Percentiles rank a stretch among this genome's conserved stretches.
Evolutionary conservation across 1,284 basidiomycete genomes (phyloP).

Genomic region (Boletus albobrunnescens): DNA sequence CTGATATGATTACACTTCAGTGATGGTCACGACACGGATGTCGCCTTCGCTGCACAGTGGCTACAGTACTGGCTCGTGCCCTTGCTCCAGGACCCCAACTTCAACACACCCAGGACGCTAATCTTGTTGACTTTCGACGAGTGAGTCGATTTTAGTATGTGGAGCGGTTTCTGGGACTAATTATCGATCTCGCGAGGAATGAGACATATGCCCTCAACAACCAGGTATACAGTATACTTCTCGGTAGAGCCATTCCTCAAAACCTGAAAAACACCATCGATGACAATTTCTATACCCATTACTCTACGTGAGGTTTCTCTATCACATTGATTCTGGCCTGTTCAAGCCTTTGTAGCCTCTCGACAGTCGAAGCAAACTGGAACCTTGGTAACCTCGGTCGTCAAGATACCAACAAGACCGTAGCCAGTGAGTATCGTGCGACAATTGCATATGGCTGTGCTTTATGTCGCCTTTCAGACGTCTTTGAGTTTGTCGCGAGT

Average conservation of each 20-base stretch:
- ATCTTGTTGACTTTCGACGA: slow-evolving; percentile 52
- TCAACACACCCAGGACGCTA: slow-evolving; percentile 50
- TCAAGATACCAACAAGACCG: slow-evolving; percentile 45
- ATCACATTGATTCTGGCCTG: not conserved
- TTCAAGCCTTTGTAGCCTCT: slow-evolving; percentile 33
- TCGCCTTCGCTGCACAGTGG: not conserved
- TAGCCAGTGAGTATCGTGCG: slow-evolving; percentile 20
- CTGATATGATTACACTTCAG: not conserved
- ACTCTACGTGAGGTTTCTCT: not conserved
- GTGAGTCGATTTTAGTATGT: slow-evolving; percentile 12
- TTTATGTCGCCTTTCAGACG: slow-evolving; percentile 35
- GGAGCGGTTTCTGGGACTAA: not conserved
- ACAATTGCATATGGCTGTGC: not conserved
- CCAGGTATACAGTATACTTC: slow-evolving; percentile 44
- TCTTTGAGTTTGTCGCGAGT: slow-evolving; percentile 44
- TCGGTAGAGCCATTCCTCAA: slow-evolving; percentile 51
- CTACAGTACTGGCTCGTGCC: slow-evolving; percentile 35
- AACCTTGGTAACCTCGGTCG: slow-evolving; percentile 55
- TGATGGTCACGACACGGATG: not conserved
- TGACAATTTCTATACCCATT: slow-evolving; percentile 48
- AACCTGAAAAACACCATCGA: slow-evolving; percentile 45
- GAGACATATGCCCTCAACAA: slow-evolving; percentile 46
- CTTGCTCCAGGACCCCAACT: slow-evolving; percentile 43
- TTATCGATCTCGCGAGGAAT: slow-evolving; percentile 36
- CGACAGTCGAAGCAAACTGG: slow-evolving; percentile 66